Evolutionary conservation across 331 rosid genomes (phyloP).

Genomic region (Stylosanthes scabra): DNA sequence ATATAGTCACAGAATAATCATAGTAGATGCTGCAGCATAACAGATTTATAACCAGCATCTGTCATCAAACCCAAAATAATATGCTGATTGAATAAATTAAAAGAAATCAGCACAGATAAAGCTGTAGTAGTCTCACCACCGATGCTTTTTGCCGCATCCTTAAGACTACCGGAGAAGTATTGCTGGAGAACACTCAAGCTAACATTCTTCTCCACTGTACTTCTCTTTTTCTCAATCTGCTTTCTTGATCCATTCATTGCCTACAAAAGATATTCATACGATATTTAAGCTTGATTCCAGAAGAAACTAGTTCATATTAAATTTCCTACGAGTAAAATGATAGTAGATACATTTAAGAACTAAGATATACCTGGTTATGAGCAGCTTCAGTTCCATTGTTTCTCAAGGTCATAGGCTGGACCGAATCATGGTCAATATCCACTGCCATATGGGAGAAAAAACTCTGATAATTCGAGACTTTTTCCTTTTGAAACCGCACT

Average conservation of each 20-base stretch:
- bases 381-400: constrained; percentile 51
- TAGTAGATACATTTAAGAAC: too few species aligned
- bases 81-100: constrained; percentile 5
- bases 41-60: too few species aligned
- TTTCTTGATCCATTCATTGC: constrained; percentile 56
- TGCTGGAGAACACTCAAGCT: constrained; percentile 91
- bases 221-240: constrained; percentile 75
- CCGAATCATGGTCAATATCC: constrained; percentile 48
- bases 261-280: too few species aligned
- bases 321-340: too few species aligned
- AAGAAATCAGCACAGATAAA: too few species aligned
- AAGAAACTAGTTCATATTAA: too few species aligned
- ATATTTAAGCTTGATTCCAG: too few species aligned
- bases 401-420: constrained; percentile 45
- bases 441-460: constrained; percentile 43
- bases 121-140: constrained; percentile 71
- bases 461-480: too few species aligned
- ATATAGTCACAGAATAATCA: too few species aligned
- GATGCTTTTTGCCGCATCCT: constrained; percentile 96
- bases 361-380: constrained; percentile 56
- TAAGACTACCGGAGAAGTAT: constrained; percentile 95
- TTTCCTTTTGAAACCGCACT: constrained; percentile 48
- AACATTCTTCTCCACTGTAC: constrained; percentile 81
- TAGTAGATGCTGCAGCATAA: too few species aligned
- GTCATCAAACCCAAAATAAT: constrained; percentile 34